Evolutionary conservation across 352 stramenopile species (phyloP), one percentile per base, ranked within the genome.

Genomic region (Pythium graminicola): DNA sequence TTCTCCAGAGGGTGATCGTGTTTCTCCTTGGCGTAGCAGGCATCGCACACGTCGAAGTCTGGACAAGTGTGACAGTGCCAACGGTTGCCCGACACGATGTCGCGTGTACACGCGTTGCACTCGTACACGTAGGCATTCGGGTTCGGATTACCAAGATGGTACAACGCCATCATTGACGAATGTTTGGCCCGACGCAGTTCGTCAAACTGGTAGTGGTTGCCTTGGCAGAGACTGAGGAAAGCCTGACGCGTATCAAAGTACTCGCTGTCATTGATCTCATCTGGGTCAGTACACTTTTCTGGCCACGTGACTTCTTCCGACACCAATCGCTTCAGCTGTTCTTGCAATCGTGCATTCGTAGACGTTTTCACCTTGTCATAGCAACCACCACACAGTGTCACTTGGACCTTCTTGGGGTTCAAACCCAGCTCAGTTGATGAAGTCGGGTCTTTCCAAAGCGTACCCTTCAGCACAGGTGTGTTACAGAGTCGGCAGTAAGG

Each of bases 131-230:
- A 93, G 10, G 77, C 83, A 45, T 91, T 95, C 46, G 81, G 72
- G 36, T 87, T 91, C 44, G 96, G 89, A 52, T 99, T 99, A 63
- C 97, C 96, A 20, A 99, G 70, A 67, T 99, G 96, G 71, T 98
- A 99, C 36, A 99, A 61, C 23, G 98, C 95, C 96, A 99, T 99
- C 96, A 99, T 99, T 2, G 92, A 98, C 57, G 95, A 98, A 72
- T 99, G 97, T 69, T 99, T 99, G 1, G 96, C 97, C 41, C 97
- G 81, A 20, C 97, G 89, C 28, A 99, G 76, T 65, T 98, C 85
- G 68, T 99, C 96, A 59, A 99, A 99, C 70, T 99, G 96, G 74
- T 99, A 99, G 64, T 99, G 96, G 64, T 99, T 99, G 20, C 82
- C 77, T 26, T 89, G 83, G 60, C 96, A 99, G 14, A 99, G 65